Base-by-base conservation (phyloP, 257 asterid species). In the Solanum infundibuliforme region DNA sequence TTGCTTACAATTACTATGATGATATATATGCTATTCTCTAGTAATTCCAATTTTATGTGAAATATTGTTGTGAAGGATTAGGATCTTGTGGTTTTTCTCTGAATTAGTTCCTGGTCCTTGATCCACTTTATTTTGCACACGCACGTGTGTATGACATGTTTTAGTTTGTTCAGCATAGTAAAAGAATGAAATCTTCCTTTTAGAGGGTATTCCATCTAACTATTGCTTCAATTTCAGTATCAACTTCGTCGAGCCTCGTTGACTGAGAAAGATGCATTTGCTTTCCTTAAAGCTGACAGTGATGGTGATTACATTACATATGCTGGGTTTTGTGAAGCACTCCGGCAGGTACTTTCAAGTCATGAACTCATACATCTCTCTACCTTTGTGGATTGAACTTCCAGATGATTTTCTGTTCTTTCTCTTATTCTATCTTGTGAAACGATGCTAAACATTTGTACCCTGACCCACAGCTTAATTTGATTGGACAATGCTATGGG, bases 401-500 rank as follows among this genome's bases (percentile, higher is more conserved):
- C 68, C 35, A 1, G 32, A 41, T 5, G 16, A 36, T 21, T 52
- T n/a, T 87, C 12, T 66, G 82, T 13, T n/a, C 23, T 62, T 31
- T 31, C 85, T 29, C 29, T 29, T 18, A 48, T 81, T 48, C 29
- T 29, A 48, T 81, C 84, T 29, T 29, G 29, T 81, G 85, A 81
- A 81, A 18, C 5, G 43, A 29, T 69, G 43, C 71, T 21, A 13
- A 58, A 16, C 86, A 4, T 14, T 31, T 71, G 86, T 39, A 83
- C 52, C 83, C 74, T 83, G 34, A 91, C 77, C 8, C 84, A 29
- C 98, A 97, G 99, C 98, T 97, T 81, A 95, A 92, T 88, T 90
- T 97, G 92, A 95, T 94, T 27, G 98, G 99, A 88, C 95, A 96
- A 87, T 88, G 96, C 86, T 91, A 94, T 85, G 99, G 99, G 88